Base-by-base conservation (phyloP, 495 filamentous ascomycete species). In the Apiosordaria backusii region DNA sequence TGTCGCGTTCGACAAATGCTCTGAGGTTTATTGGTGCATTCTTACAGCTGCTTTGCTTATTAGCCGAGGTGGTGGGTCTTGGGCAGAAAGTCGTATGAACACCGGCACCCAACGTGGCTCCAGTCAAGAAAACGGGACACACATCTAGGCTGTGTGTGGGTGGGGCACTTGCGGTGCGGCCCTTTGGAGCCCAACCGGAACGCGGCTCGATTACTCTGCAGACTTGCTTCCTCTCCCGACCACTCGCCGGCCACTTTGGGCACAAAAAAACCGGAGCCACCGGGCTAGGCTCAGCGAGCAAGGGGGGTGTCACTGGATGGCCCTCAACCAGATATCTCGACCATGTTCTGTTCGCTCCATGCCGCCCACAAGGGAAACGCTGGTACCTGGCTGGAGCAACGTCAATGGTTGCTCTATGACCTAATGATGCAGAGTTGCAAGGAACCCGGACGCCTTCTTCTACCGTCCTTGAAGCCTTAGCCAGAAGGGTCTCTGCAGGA, bases 131-230 rank as follows among this genome's bases (percentile, higher is more conserved):
- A 57, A 63, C 65, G 26, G 57, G 62, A 55, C 22, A 62, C 22
- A 62, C 29, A 63, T 65, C 70, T 59, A 55, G 27, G 29, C 59
- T 61, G 59, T 64, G 64, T 53, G 23, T 40, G 45, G 57, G 61
- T 64, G 72, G 66, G 58, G 61, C 61, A 62, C 65, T 65, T 69
- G 63, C 63, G 69, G 72, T 61, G 68, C 67, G 65, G 67, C 61
- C 62, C 70, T 72, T 55, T 68, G 45, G 57, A 75, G 72, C 74
- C 74, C 72, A 76, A 76, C 74, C 69, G 64, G 66, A 66, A 64
- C 62, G 58, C 63, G 66, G 60, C 69, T 69, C 69, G 45, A 61
- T 61, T 25, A 61, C 29, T 64, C 5, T 45, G 52, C 35, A 53
- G 52, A 19, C 13, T 15, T 27, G 52, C 67, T 62, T 61, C 60